Conservation (phyloP, 179 eudicot species). For the Spergularia azorica region DNA sequence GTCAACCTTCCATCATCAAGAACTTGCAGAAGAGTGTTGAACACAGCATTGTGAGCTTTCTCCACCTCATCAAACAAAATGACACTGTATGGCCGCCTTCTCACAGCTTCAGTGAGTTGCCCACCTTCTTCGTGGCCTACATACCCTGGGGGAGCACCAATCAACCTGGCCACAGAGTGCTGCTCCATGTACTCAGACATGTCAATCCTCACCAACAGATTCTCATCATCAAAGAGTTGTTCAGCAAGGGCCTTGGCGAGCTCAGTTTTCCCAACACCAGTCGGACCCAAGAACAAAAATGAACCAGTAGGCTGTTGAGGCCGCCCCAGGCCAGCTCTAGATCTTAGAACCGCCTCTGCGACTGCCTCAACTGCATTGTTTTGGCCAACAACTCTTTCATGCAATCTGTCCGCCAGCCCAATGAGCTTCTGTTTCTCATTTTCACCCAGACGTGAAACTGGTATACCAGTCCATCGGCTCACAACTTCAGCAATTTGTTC, state of each 20-base stretch:
- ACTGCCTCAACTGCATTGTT: slow-evolving; percentile 67
- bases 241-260: slow-evolving; percentile 87
- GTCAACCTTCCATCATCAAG: slow-evolving; percentile 90
- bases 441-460: slow-evolving; percentile 75
- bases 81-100: slow-evolving; percentile 80
- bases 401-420: slow-evolving; percentile 66
- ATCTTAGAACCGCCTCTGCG: slow-evolving; percentile 76
- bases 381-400: slow-evolving; percentile 78
- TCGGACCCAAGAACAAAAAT: slow-evolving; percentile 79
- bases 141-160: slow-evolving; percentile 93
- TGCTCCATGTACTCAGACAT: slow-evolving; percentile 98
- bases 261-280: slow-evolving; percentile 86
- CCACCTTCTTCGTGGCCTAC: slow-evolving; percentile 96
- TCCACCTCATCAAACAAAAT: slow-evolving; percentile 83
- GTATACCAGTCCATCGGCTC: slow-evolving; percentile 88
- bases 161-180: slow-evolving; percentile 79
- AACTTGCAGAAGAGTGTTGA: slow-evolving; percentile 84
- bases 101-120: slow-evolving; percentile 89
- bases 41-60: slow-evolving; percentile 74
- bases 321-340: slow-evolving; percentile 74
- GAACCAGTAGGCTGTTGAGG: slow-evolving; percentile 85
- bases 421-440: slow-evolving; percentile 76
- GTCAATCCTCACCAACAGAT: slow-evolving; percentile 69
- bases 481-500: slow-evolving; percentile 90
- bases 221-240: slow-evolving; percentile 78